phyloP scores from a whole-genome alignment of 495 filamentous ascomycete genomes.

The Podospora comata region DNA sequence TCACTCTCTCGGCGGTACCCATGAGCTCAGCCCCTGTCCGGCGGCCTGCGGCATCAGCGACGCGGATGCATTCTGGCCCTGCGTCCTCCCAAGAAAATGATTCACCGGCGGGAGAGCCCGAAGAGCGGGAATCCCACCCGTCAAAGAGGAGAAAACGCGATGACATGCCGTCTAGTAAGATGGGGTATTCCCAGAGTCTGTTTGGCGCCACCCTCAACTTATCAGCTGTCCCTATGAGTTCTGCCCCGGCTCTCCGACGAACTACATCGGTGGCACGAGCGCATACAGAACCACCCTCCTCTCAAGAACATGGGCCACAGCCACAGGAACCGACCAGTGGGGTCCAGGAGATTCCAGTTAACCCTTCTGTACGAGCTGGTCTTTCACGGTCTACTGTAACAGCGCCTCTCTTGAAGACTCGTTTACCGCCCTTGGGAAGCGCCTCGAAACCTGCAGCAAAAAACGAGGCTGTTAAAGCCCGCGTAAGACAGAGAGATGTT shows the following conservation, averaged over 20 bases:
- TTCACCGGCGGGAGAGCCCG: not conserved
- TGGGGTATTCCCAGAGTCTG: not conserved
- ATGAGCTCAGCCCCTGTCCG: constrained; percentile 35
- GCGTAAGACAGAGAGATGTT: not conserved
- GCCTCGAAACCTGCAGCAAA: not conserved
- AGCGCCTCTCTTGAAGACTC: constrained; percentile 6
- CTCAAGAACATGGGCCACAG: not conserved
- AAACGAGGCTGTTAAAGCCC: not conserved
- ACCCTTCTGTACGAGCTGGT: not conserved
- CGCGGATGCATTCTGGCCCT: constrained; percentile 4
- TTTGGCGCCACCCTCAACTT: not conserved
- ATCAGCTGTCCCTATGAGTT: not conserved
- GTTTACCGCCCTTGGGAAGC: not conserved
- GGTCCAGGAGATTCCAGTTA: not conserved
- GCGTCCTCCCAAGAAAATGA: constrained; percentile 15
- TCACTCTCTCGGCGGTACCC: constrained; percentile 44
- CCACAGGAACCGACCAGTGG: not conserved
- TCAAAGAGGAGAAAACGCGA: not conserved
- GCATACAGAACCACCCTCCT: not conserved
- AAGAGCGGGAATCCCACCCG: not conserved
- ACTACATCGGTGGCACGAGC: not conserved
- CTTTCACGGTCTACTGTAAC: not conserved
- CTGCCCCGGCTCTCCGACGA: not conserved
- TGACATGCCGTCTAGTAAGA: not conserved
- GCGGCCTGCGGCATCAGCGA: constrained; percentile 11